Conservation (phyloP, 1,139 yeast genomes). For the Kurtzmaniella natalensis region DNA sequence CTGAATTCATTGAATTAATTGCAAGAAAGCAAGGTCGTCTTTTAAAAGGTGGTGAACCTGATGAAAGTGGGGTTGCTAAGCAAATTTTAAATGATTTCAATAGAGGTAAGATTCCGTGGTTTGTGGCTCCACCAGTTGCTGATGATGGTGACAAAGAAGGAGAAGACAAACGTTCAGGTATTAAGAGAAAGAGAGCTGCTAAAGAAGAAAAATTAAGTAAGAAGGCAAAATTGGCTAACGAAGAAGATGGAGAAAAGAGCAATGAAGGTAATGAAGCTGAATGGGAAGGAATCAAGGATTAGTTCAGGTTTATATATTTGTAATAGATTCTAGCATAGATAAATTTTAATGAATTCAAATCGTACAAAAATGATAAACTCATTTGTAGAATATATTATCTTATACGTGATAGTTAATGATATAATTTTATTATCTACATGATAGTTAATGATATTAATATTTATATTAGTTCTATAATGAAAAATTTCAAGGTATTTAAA, state of each 20-base stretch:
- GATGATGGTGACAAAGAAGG: conserved; percentile 40
- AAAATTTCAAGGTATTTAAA: too few species aligned
- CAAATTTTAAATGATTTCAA: conserved; percentile 89
- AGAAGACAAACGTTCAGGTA: conserved; percentile 51
- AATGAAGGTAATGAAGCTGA: conserved; percentile 3
- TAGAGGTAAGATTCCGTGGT: conserved; percentile 98
- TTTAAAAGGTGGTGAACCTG: conserved; percentile 97
- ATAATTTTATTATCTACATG: too few species aligned
- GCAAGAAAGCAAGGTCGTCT: conserved; percentile 93
- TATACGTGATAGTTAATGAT: too few species aligned
- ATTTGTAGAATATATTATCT: too few species aligned
- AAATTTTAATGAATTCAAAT: too few species aligned
- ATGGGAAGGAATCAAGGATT: conserved; percentile 10
- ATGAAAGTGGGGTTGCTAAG: conserved; percentile 89
- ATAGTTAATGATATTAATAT: too few species aligned
- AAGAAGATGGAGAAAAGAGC: conserved; percentile 5
- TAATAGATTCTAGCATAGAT: too few species aligned
- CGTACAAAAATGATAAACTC: too few species aligned
- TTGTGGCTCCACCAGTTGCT: conserved; percentile 85
- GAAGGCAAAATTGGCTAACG: conserved; percentile 9
- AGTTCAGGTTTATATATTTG: too few species aligned
- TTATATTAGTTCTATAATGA: too few species aligned
- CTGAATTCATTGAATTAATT: conserved; percentile 81
- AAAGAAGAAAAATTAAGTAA: conserved; percentile 24
- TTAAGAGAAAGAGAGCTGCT: conserved; percentile 49